These are phyloP conservation scores for Boletus bicolor DNA, from an alignment of 768 basidiomycete species.

Conservation along the genomic window DNA sequence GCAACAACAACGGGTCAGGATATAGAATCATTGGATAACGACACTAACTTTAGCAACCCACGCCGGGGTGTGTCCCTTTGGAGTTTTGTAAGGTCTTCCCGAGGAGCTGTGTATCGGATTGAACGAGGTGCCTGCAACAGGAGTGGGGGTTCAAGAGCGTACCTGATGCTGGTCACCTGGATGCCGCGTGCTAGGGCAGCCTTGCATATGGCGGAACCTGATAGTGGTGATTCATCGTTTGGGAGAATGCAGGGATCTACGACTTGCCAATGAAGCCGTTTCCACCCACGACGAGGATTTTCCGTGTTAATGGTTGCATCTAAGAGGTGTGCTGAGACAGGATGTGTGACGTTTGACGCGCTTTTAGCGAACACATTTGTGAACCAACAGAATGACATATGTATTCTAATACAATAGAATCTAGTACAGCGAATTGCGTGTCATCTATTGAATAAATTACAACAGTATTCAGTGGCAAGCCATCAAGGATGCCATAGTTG, in stretches of 20 bases:
- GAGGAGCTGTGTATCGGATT: slow-evolving; percentile 58
- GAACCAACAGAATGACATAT: not conserved
- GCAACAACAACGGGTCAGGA: slow-evolving; percentile 5
- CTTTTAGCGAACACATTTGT: not conserved
- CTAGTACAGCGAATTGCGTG: slow-evolving; percentile 1
- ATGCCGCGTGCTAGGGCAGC: slow-evolving; percentile 82
- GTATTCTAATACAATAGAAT: not conserved
- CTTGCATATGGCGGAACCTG: slow-evolving; percentile 92
- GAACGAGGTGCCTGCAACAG: not conserved
- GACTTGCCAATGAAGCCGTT: slow-evolving; percentile 90
- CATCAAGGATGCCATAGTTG: slow-evolving; percentile 1
- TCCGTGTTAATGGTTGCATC: slow-evolving; percentile 40
- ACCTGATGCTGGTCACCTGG: slow-evolving; percentile 90
- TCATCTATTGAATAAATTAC: slow-evolving; percentile 6
- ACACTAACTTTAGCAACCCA: slow-evolving; percentile 73
- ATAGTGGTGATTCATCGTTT: slow-evolving; percentile 1
- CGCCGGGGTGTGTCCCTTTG: slow-evolving; percentile 85
- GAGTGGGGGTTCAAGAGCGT: not conserved
- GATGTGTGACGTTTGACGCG: not conserved
- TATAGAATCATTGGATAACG: not conserved
- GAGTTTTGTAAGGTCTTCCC: slow-evolving; percentile 78
- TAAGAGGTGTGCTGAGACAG: not conserved
- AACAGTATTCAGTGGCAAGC: slow-evolving; percentile 11
- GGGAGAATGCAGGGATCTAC: not conserved
- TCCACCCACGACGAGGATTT: slow-evolving; percentile 93